These are phyloP conservation scores for Schrenkiella parvula DNA, from an alignment of 345 rosid genomes.

Conservation along the genomic window DNA sequence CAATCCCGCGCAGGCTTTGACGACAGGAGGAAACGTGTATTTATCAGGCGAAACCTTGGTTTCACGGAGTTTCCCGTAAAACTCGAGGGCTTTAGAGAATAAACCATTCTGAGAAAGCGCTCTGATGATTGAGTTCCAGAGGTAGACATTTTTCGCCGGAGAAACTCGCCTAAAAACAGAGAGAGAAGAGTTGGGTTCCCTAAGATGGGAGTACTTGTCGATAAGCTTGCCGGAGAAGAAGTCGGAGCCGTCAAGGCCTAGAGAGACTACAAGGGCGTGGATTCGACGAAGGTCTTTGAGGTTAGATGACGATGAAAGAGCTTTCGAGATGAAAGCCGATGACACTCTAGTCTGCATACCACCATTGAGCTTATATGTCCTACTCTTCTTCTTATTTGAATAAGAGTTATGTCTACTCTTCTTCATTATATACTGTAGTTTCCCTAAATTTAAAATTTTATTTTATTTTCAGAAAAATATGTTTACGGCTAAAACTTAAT, in stretches of 20 bases:
- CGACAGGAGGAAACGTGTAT: constrained; percentile 57
- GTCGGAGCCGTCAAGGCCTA: constrained; percentile 47
- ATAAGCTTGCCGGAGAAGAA: constrained; percentile 62
- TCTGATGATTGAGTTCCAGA: constrained; percentile 65
- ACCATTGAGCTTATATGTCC: background rate
- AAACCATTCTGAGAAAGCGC: constrained; percentile 47
- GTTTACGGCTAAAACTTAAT: no score
- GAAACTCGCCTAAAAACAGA: constrained; percentile 45
- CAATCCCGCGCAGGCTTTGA: constrained; percentile 59
- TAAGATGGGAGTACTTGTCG: constrained; percentile 48
- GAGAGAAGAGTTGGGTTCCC: constrained; percentile 44
- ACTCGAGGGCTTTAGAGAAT: constrained; percentile 42
- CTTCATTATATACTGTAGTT: background rate
- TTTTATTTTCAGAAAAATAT: background rate
- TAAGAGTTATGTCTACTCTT: no score
- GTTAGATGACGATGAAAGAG: constrained; percentile 37
- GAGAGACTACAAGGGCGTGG: constrained; percentile 47
- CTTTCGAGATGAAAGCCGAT: constrained; percentile 36
- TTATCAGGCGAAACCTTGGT: constrained; percentile 42
- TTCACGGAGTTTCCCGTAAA: constrained; percentile 41
- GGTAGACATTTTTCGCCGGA: constrained; percentile 43
- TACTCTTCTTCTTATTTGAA: no score
- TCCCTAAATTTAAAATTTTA: background rate
- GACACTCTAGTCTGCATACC: constrained; percentile 27
- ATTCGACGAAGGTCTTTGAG: constrained; percentile 37